A percentile compares a stretch with the other conserved stretches of the same genome.
These are phyloP conservation scores for Thielaviopsis populi DNA, from an alignment of 2,329 filamentous ascomycete species.

Conservation along the genomic window DNA sequence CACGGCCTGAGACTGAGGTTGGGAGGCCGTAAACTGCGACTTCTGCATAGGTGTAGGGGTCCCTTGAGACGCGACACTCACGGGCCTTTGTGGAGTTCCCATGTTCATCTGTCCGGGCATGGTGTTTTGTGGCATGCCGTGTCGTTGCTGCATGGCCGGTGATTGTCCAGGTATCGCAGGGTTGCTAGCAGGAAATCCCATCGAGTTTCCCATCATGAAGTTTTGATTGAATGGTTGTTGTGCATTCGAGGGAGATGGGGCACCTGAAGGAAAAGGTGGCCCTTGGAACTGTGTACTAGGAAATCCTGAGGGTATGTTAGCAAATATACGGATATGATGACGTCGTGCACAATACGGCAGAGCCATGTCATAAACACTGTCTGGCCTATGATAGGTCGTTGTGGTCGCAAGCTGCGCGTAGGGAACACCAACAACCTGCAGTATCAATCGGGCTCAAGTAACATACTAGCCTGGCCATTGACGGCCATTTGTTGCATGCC, in stretches of 20 bases:
- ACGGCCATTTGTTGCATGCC: conserved; percentile 43
- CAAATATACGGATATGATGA: background rate
- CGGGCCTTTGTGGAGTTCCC: conserved; percentile 24
- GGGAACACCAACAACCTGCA: background rate
- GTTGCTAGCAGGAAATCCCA: conserved; percentile 35
- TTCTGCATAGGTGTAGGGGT: conserved; percentile 25
- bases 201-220: conserved; percentile 23
- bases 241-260: conserved; percentile 10
- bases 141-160: conserved; percentile 40
- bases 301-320: conserved; percentile 10
- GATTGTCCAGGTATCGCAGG: conserved; percentile 40
- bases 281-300: conserved; percentile 11
- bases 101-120: conserved; percentile 21
- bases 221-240: conserved; percentile 17
- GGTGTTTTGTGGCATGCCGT: conserved; percentile 34
- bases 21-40: conserved; percentile 17
- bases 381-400: background rate
- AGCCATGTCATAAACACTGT: background rate
- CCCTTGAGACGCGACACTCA: conserved; percentile 22
- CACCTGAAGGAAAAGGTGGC: conserved; percentile 8
- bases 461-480: conserved; percentile 28
- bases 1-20: conserved; percentile 21
- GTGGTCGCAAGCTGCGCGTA: background rate
- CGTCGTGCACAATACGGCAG: background rate
- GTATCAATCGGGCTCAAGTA: background rate